A percentile compares a stretch with the other conserved stretches of the same genome.
phyloP scores from a whole-genome alignment of 352 stramenopile species.

The Pseudoperonospora humuli region DNA sequence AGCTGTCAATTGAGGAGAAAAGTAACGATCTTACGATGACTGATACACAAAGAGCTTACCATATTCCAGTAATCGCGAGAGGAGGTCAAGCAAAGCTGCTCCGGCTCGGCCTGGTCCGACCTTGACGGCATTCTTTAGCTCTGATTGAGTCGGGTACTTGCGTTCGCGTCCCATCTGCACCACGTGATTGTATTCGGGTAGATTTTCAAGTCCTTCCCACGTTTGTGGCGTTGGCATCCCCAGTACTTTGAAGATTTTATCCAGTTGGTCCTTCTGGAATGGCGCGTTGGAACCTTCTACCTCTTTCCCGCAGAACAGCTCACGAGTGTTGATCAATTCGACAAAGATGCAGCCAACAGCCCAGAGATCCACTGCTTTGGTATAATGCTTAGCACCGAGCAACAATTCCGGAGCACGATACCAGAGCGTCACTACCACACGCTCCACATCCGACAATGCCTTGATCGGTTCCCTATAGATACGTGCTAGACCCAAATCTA shows the following conservation, averaged over 20 bases:
- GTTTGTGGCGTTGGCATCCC: constrained; percentile 78
- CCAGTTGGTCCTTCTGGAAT: constrained; percentile 86
- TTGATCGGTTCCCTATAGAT: constrained; percentile 87
- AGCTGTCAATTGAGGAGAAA: too few species aligned
- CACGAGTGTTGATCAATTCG: constrained; percentile 84
- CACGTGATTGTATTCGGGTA: constrained; percentile 78
- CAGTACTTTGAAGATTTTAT: constrained; percentile 89
- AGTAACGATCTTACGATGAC: too few species aligned
- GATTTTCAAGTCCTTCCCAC: constrained; percentile 77
- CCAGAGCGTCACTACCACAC: constrained; percentile 94
- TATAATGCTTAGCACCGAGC: constrained; percentile 90
- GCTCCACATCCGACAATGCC: constrained; percentile 79
- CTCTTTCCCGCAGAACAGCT: constrained; percentile 85
- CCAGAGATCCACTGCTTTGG: constrained; percentile 94
- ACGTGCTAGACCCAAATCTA: constrained; percentile 82
- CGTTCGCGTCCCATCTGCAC: constrained; percentile 80
- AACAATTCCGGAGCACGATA: constrained; percentile 93
- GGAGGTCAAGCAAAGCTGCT: constrained; percentile 67
- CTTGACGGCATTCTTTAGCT: constrained; percentile 82
- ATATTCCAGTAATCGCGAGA: constrained; percentile 76
- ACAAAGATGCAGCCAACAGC: constrained; percentile 94
- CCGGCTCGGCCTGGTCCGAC: constrained; percentile 64
- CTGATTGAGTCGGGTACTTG: constrained; percentile 76
- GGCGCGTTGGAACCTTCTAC: constrained; percentile 81
- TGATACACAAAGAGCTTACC: constrained; percentile 34